These are phyloP conservation scores for Bonnemaisonia californica DNA, from an alignment of 31 red algal genomes.

Conservation along the genomic window DNA sequence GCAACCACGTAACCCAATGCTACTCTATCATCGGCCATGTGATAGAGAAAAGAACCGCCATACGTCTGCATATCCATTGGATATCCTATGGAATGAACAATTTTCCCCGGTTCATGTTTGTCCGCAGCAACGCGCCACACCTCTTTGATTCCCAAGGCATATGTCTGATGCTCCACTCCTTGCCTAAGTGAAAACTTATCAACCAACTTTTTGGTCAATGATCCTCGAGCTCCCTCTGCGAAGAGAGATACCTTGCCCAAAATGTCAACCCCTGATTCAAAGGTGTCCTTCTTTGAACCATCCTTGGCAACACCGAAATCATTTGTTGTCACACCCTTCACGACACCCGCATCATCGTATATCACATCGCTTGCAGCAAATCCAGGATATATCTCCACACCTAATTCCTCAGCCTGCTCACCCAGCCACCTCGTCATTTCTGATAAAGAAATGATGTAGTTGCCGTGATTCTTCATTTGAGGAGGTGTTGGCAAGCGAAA, in stretches of 20 bases:
- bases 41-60: slow-evolving; percentile 96
- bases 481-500: slow-evolving; percentile 84
- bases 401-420: slow-evolving; percentile 77
- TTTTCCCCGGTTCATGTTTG: slow-evolving; percentile 78
- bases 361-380: slow-evolving; percentile 80
- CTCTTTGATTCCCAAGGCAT: slow-evolving; percentile 96
- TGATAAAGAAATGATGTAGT: slow-evolving; percentile 89
- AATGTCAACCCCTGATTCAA: slow-evolving; percentile 79
- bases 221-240: slow-evolving; percentile 93
- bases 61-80: slow-evolving; percentile 93
- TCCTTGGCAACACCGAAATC: slow-evolving; percentile 92
- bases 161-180: slow-evolving; percentile 80
- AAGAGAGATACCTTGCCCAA: slow-evolving; percentile 75
- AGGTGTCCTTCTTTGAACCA: slow-evolving; percentile 82
- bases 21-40: slow-evolving; percentile 84
- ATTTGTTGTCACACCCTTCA: slow-evolving; percentile 84
- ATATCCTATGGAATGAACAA: slow-evolving; percentile 90
- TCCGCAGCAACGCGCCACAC: slow-evolving; percentile 82
- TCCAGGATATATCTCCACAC: slow-evolving; percentile 97
- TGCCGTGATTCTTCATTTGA: slow-evolving; percentile 91
- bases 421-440: slow-evolving; percentile 91
- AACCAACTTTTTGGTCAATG: slow-evolving; percentile 71
- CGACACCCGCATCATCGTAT: slow-evolving; percentile 45
- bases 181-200: slow-evolving; percentile 47
- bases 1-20: slow-evolving; percentile 90